Evolutionary conservation across 768 basidiomycete genomes (phyloP), one percentile per base, ranked within the genome.

Genomic region (Suillus cothurnatus): DNA sequence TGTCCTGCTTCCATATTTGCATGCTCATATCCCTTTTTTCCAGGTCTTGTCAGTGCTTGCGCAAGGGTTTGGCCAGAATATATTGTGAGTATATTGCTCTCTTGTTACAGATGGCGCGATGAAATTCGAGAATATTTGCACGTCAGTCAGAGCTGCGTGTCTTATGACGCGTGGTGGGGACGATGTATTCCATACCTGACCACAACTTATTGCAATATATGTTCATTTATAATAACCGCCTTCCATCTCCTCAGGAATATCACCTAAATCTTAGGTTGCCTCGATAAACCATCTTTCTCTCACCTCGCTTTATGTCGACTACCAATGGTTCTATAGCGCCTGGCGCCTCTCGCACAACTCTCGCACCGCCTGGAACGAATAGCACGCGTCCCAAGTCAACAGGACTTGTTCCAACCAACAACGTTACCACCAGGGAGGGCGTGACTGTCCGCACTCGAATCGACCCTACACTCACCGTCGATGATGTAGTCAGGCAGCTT

Each of bases 401-500:
- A 7, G 75, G 81, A 7, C 81, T 93, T 38, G 85, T 93, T 2
- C 93, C 93, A 9, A 95, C 93, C 12, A 95, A 95, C 77, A 92
- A 84, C 64, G 92, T 95, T 59, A 88, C 91, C 3, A 93, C 90
- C 8, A 86, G 83, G 63, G 89, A 92, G 23, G 92, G 92, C 50
- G 70, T 84, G 36, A 88, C 88, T 52, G 92, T 94, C 26, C 88
- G 92, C 67, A 89, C 92, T 14, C 87, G 93, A 65, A 95, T 95
- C 69, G 93, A 95, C 73, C 90, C 91, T 19, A 88, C 92, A 6
- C 81, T 94, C 36, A 87, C 89, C 7, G 93, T 94, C 61, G 88
- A 91, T 61, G 93, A 95, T 73, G 94, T 95, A 64, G 85, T 95
- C 60, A 88, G 86, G 63, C 92, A 94, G 75, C 84, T 95, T 12